Evolutionary conservation across 1,284 basidiomycete genomes (phyloP).

Genomic region (Coniferiporia weirii): DNA sequence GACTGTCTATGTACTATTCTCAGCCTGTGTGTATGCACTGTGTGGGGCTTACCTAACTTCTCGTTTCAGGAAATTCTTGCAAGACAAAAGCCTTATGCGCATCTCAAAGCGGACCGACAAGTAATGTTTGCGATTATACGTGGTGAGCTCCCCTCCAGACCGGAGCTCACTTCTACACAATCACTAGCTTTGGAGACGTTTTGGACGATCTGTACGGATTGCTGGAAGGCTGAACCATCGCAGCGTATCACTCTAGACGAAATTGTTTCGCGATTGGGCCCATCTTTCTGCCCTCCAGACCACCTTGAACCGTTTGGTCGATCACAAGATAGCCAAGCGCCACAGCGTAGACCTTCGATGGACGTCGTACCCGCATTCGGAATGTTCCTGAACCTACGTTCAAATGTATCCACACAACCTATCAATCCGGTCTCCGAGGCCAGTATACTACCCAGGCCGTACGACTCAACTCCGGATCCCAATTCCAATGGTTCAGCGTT

Average conservation of each 20-base stretch:
- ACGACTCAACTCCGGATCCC: too few species aligned
- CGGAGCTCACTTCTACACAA: neutral
- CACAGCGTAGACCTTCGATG: too few species aligned
- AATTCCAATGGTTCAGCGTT: too few species aligned
- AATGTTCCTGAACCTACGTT: too few species aligned
- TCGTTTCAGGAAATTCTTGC: slow-evolving; percentile 3
- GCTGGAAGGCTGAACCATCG: neutral
- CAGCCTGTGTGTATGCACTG: neutral
- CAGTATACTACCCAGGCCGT: too few species aligned
- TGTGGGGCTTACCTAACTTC: neutral
- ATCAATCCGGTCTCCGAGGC: too few species aligned
- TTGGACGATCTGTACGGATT: slow-evolving; percentile 7
- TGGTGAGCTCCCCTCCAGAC: neutral
- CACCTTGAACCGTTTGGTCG: too few species aligned
- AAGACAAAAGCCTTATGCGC: neutral
- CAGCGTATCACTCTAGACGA: neutral
- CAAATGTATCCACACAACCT: too few species aligned
- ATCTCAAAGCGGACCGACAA: neutral
- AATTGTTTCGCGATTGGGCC: neutral
- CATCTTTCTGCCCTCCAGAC: too few species aligned
- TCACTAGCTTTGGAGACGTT: neutral
- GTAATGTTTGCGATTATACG: neutral
- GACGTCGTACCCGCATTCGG: too few species aligned
- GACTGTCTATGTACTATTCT: slow-evolving; percentile 9
- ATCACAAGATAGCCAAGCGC: too few species aligned